phyloP scores from a whole-genome alignment of 805 yeast genomes.

The Saccharomycopsis oosterbeekiorum region DNA sequence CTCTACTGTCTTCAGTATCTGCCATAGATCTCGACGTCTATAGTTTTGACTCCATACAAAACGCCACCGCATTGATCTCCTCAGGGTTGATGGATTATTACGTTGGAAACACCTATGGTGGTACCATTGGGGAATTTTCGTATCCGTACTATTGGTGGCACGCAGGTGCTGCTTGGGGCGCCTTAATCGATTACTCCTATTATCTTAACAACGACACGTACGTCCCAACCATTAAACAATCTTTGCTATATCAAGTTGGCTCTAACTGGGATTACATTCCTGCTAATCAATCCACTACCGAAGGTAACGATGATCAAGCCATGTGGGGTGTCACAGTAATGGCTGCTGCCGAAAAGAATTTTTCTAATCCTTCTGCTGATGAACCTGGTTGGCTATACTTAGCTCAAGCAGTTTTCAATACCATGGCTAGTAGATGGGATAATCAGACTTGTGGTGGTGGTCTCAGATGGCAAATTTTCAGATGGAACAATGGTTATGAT shows the following conservation, averaged over 20 bases:
- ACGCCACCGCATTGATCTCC: slow-evolving; percentile 52
- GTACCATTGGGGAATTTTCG: slow-evolving; percentile 78
- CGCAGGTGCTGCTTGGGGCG: slow-evolving; percentile 94
- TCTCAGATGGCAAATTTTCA: slow-evolving; percentile 89
- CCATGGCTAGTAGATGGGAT: slow-evolving; percentile 91
- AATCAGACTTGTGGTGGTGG: slow-evolving; percentile 69
- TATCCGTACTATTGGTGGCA: slow-evolving; percentile 98
- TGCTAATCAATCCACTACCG: slow-evolving; percentile 77
- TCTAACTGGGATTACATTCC: slow-evolving; percentile 75
- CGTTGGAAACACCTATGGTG: slow-evolving; percentile 57
- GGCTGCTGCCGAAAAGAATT: slow-evolving; percentile 86
- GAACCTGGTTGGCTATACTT: slow-evolving; percentile 71
- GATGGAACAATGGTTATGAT: slow-evolving; percentile 90
- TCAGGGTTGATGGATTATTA: slow-evolving; percentile 78
- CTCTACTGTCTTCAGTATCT: slow-evolving; percentile 21
- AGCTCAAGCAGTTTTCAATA: slow-evolving; percentile 84
- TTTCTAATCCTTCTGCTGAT: slow-evolving; percentile 52
- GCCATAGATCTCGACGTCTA: slow-evolving; percentile 22
- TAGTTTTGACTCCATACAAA: slow-evolving; percentile 23
- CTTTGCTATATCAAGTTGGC: slow-evolving; percentile 67
- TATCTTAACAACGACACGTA: slow-evolving; percentile 64
- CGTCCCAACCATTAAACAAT: slow-evolving; percentile 44
- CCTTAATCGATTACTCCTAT: slow-evolving; percentile 68
- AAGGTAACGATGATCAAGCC: slow-evolving; percentile 97
- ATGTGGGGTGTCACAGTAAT: slow-evolving; percentile 94